These are phyloP conservation scores for Pythium aquatile DNA, from an alignment of 352 stramenopile species.

Conservation along the genomic window DNA sequence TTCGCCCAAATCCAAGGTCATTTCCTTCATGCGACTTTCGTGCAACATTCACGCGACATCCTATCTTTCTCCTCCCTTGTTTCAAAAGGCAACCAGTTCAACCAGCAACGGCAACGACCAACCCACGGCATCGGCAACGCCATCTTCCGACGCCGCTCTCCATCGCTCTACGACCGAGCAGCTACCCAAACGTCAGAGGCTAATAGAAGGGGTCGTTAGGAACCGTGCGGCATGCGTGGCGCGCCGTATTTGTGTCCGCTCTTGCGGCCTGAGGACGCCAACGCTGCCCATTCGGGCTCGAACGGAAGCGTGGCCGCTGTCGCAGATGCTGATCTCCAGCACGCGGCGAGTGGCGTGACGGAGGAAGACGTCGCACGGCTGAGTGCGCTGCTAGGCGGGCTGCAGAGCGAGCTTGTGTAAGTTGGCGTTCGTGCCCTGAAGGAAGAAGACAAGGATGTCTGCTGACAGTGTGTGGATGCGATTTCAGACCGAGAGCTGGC, in stretches of 20 bases:
- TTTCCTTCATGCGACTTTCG: conserved; percentile 23
- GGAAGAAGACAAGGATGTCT: neutral
- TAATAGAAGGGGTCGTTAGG: neutral
- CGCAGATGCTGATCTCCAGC: conserved; percentile 2
- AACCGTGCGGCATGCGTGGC: conserved; percentile 41
- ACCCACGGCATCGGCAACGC: conserved; percentile 1
- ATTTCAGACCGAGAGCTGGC: conserved; percentile 5
- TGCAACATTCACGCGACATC: conserved; percentile 14
- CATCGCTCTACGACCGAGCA: conserved; percentile 2
- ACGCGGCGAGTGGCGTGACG: conserved; percentile 9
- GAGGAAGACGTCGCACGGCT: conserved; percentile 37
- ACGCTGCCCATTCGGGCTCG: conserved; percentile 26
- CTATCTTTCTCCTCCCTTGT: conserved; percentile 2
- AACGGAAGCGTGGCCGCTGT: conserved; percentile 15
- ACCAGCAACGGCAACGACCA: conserved; percentile 21
- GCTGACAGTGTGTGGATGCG: neutral
- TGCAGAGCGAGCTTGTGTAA: conserved; percentile 42
- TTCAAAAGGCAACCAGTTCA: conserved; percentile 23
- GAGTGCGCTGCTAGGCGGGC: conserved; percentile 35
- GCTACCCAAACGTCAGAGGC: neutral
- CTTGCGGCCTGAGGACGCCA: conserved; percentile 28
- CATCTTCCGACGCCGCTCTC: neutral
- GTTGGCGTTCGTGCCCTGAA: neutral
- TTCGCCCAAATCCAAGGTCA: neutral
- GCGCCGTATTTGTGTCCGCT: conserved; percentile 57